Conservation (phyloP, 345 rosid species). For the Luvunga scandens region DNA sequence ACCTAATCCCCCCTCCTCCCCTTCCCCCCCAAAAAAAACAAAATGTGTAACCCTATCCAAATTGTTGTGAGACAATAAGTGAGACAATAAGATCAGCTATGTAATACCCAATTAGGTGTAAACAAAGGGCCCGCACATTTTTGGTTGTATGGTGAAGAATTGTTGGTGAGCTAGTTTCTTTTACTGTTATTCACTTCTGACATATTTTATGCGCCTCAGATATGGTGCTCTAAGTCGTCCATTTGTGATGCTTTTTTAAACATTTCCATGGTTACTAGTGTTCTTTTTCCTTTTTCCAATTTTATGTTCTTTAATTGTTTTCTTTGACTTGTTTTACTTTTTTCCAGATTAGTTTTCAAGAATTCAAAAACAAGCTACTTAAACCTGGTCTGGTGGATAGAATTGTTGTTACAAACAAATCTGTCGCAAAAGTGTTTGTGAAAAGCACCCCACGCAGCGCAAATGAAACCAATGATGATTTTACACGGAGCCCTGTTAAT, state of each 20-base stretch:
- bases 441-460: constrained; percentile 18
- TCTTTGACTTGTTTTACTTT: constrained; percentile 9
- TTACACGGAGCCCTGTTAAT: constrained; percentile 15
- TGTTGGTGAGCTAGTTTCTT: not conserved
- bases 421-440: constrained; percentile 48
- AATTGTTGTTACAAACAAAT: constrained; percentile 49
- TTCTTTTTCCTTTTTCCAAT: not conserved
- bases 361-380: constrained; percentile 54
- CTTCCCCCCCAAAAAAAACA: no score
- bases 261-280: no score
- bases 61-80: not conserved
- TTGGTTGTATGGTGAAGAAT: not conserved
- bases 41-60: not conserved
- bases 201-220: not conserved
- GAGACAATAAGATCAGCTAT: not conserved
- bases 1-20: no score
- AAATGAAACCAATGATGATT: constrained; percentile 27
- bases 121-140: not conserved
- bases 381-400: constrained; percentile 50
- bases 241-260: not conserved
- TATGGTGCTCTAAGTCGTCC: not conserved
- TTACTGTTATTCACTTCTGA: not conserved
- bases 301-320: not conserved
- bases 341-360: constrained; percentile 56
- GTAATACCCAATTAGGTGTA: not conserved